A percentile compares a stretch with the other conserved stretches of the same genome.
phyloP scores from a whole-genome alignment of 148 eudicot species.

The Fagopyrum homotropicum region DNA sequence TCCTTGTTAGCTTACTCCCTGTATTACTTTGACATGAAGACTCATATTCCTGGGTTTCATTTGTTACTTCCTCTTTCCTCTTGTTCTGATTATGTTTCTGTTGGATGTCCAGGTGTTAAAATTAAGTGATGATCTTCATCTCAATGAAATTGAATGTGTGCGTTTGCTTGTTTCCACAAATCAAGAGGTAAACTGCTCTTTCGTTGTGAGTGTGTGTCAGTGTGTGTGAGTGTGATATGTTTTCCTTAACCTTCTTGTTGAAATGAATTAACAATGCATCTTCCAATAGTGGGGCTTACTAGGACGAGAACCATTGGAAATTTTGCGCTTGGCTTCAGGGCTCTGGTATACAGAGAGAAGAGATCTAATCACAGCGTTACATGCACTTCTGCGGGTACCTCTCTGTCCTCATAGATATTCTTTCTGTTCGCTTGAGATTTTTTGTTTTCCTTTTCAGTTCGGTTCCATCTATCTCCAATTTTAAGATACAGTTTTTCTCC shows the following conservation, averaged over 20 bases:
- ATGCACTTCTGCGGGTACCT: slow-evolving; percentile 74
- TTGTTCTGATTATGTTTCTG: slow-evolving; percentile 3
- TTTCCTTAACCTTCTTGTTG: neutral
- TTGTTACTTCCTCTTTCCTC: neutral
- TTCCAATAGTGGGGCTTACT: slow-evolving; percentile 72
- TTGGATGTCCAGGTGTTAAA: slow-evolving; percentile 49
- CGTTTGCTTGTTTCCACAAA: slow-evolving; percentile 82
- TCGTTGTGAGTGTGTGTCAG: neutral
- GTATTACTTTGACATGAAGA: too few species aligned
- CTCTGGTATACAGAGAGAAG: slow-evolving; percentile 99
- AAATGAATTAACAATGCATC: slow-evolving; percentile 12
- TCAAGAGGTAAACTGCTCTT: slow-evolving; percentile 66
- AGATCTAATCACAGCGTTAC: slow-evolving; percentile 77
- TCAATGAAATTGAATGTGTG: slow-evolving; percentile 90
- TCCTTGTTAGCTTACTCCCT: neutral
- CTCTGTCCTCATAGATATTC: slow-evolving; percentile 1
- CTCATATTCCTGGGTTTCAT: neutral
- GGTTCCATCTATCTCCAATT: neutral
- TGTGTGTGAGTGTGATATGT: neutral
- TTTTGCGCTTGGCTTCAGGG: slow-evolving; percentile 79
- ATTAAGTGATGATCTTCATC: slow-evolving; percentile 94
- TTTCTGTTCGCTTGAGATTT: neutral
- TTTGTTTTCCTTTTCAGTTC: neutral
- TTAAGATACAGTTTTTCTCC: neutral
- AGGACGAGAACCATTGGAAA: slow-evolving; percentile 80